Evolutionary conservation across 2,329 filamentous ascomycete species (phyloP), one percentile per base, ranked within the genome.

Genomic region (Fusarium xylarioides): DNA sequence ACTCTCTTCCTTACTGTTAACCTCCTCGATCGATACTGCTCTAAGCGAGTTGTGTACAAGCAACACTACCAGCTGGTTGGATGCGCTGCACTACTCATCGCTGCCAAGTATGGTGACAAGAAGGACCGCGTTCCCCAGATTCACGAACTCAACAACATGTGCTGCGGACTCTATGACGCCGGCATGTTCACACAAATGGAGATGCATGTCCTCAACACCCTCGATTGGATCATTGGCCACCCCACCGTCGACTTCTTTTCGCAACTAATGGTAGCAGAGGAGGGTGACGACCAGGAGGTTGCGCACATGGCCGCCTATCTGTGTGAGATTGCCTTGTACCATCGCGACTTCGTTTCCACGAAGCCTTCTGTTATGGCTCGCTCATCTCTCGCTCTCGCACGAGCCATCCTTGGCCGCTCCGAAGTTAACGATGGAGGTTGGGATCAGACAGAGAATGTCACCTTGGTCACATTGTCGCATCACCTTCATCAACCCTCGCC

Each of bases 181-280:
- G 95, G 97, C 85, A 99, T 99, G 96, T 99, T 99, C 85, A 95
- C 95, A 16, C 96, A 99, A 84, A 99, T 99, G 96, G 96, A 99
- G 86, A 98, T 97, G 95, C 96, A 99, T 82, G 95, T 99, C 42
- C 89, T 99, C 77, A 97, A 98, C 85, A 99, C 96, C 4, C 89
- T 99, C 67, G 94, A 97, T 81, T 99, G 96, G 96, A 91, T 92
- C 75, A 93, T 99, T 76, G 96, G 96, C 62, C 95, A 98, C 84
- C 95, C 96, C 3, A 98, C 96, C 34, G 93, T 98, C 74, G 95
- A 98, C 83, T 93, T 92, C 81, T 99, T 98, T 84, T 89, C 97
- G 52, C 93, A 97, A 80, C 86, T 98, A 70, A 94, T 95, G 70
- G 89, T 97, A 43, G 89, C 93, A 50, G 94, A 97, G 81, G 93